These are phyloP conservation scores for Pichia exigua DNA, from an alignment of 805 yeast species.

Conservation along the genomic window DNA sequence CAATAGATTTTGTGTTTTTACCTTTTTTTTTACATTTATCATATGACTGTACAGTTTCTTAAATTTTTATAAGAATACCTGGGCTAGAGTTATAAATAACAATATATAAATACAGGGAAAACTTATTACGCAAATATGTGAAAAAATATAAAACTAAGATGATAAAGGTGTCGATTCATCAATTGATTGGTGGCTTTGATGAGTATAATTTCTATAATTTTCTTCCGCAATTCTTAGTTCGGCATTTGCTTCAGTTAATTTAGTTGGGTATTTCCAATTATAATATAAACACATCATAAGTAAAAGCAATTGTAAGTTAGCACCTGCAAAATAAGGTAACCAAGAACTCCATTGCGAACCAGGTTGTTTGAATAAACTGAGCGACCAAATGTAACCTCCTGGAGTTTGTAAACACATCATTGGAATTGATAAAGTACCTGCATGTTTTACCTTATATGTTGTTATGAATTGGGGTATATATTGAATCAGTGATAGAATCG, in stretches of 20 bases:
- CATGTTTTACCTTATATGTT: conserved; percentile 59
- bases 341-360: conserved; percentile 84
- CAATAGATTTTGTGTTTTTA: not conserved
- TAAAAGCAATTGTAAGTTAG: conserved; percentile 54
- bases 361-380: conserved; percentile 59
- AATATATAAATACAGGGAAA: not conserved
- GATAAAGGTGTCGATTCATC: conserved; percentile 5
- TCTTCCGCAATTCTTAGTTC: conserved; percentile 12
- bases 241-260: conserved; percentile 18
- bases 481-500: conserved; percentile 58
- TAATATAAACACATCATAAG: conserved; percentile 56
- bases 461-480: conserved; percentile 75
- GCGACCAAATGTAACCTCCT: conserved; percentile 77
- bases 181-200: not conserved
- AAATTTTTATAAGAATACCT: not conserved
- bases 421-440: conserved; percentile 70
- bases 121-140: not conserved
- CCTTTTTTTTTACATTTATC: not conserved
- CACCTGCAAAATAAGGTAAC: conserved; percentile 72
- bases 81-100: not conserved
- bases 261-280: conserved; percentile 18
- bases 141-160: not conserved
- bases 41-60: not conserved
- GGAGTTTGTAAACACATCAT: conserved; percentile 89
- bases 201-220: conserved; percentile 1